phyloP scores from a whole-genome alignment of 129 eudicot genomes.

The Flaveria bidentis region DNA sequence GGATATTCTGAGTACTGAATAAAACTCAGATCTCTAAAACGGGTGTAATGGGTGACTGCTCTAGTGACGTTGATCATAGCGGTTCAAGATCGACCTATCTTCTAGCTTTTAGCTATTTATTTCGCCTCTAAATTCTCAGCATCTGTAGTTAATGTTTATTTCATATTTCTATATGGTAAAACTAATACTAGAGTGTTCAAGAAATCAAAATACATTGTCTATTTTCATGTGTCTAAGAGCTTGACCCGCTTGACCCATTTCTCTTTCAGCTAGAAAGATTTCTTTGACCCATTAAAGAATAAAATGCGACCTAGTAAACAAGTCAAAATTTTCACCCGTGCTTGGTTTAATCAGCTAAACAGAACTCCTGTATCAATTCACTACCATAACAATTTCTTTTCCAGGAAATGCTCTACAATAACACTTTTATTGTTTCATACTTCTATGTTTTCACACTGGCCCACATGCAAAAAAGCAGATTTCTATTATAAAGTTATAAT shows the following conservation, averaged over 20 bases:
- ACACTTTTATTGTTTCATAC: not conserved
- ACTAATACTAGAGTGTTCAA: not conserved
- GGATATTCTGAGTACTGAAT: slow-evolving; percentile 51
- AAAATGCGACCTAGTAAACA: not conserved
- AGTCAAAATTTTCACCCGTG: not conserved
- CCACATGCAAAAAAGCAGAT: not conserved
- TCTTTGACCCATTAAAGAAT: not conserved
- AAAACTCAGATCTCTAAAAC: not conserved
- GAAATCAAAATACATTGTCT: not conserved
- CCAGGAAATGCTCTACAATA: not conserved
- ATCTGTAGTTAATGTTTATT: slow-evolving; percentile 16
- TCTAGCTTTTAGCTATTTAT: slow-evolving; percentile 29
- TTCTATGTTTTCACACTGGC: not conserved
- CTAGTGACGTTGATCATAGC: not conserved
- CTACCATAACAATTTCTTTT: not conserved
- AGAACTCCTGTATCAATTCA: not conserved
- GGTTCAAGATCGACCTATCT: not conserved
- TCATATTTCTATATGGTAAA: slow-evolving; percentile 16
- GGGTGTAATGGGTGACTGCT: slow-evolving; percentile 1
- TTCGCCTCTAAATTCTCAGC: slow-evolving; percentile 12
- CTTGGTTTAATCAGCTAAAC: not conserved
- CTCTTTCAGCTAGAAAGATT: not conserved
- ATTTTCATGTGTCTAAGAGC: not conserved
- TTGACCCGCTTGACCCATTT: not conserved
- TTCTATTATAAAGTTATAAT: not conserved